These are phyloP conservation scores for Colletotrichum abscissum DNA, from an alignment of 2,329 filamentous ascomycete genomes.

Conservation along the genomic window DNA sequence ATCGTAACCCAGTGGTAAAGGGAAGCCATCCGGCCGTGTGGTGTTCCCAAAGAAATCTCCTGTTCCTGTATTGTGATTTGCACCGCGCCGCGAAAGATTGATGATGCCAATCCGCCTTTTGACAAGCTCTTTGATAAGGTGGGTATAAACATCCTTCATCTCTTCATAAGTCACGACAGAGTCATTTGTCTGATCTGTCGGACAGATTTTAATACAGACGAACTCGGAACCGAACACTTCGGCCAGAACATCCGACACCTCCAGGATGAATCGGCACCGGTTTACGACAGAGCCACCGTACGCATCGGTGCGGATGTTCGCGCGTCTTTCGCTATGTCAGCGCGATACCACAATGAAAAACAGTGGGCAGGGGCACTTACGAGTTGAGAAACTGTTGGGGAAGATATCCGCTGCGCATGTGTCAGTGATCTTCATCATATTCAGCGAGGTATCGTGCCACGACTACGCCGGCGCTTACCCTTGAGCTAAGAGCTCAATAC, in stretches of 20 bases:
- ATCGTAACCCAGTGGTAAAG: constrained; percentile 3
- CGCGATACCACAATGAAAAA: not conserved
- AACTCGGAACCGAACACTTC: constrained; percentile 40
- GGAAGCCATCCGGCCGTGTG: not conserved
- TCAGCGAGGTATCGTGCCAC: too few species aligned
- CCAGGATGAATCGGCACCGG: constrained; percentile 57
- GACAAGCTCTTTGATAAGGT: constrained; percentile 58
- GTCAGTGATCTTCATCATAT: too few species aligned
- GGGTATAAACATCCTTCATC: constrained; percentile 48
- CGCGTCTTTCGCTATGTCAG: constrained; percentile 37
- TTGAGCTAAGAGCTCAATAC: constrained; percentile 49
- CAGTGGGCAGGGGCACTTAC: not conserved
- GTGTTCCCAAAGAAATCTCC: not conserved
- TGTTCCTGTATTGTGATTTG: not conserved
- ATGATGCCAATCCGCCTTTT: constrained; percentile 60
- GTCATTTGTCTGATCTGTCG: constrained; percentile 61
- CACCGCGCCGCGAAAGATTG: constrained; percentile 48
- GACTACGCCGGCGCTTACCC: constrained; percentile 3
- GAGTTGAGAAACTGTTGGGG: constrained; percentile 19
- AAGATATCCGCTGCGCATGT: constrained; percentile 13
- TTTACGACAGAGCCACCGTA: constrained; percentile 64
- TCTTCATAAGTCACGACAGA: constrained; percentile 44
- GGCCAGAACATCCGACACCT: constrained; percentile 51
- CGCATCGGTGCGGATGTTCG: constrained; percentile 60
- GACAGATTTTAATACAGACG: constrained; percentile 58